Evolutionary conservation across 306 rosid genomes (phyloP).

Genomic region (Trichosanthes truncata): DNA sequence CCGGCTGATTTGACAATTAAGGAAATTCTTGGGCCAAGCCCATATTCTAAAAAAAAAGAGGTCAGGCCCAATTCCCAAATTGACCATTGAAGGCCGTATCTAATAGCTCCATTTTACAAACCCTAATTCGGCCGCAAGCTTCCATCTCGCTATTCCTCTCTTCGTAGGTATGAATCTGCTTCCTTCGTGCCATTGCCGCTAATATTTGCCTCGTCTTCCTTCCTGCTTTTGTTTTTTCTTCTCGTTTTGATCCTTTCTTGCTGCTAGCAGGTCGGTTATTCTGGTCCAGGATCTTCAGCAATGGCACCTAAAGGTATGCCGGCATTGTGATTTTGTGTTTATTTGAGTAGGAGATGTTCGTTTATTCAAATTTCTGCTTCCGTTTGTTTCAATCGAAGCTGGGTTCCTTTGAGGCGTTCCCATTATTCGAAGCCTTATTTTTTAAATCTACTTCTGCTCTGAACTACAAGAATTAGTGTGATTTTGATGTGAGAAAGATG

Average conservation of each 20-base stretch:
- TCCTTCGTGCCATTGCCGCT: not conserved
- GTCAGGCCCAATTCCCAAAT: not conserved
- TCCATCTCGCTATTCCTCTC: not conserved
- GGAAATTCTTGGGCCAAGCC: not conserved
- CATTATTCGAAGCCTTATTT: not conserved
- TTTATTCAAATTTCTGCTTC: not conserved
- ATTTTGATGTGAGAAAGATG: not conserved
- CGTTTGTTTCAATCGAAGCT: not conserved
- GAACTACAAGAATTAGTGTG: not conserved
- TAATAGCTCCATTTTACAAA: not conserved
- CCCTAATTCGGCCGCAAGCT: not conserved
- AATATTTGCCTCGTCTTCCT: not conserved
- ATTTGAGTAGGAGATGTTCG: not conserved
- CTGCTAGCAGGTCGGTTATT: not conserved
- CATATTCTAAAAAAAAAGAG: too few relatives aligned
- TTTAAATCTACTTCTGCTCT: not conserved
- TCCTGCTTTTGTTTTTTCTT: not conserved
- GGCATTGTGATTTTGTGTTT: not conserved
- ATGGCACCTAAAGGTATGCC: slow-evolving; percentile 4
- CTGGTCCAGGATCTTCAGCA: not conserved
- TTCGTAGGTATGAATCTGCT: not conserved
- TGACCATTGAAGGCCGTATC: not conserved
- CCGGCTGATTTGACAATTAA: not conserved
- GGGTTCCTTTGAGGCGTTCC: not conserved
- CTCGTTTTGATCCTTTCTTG: not conserved